Conservation (phyloP, 371 early-diverging fungal species). For the Zopfochytrium polystomum region DNA sequence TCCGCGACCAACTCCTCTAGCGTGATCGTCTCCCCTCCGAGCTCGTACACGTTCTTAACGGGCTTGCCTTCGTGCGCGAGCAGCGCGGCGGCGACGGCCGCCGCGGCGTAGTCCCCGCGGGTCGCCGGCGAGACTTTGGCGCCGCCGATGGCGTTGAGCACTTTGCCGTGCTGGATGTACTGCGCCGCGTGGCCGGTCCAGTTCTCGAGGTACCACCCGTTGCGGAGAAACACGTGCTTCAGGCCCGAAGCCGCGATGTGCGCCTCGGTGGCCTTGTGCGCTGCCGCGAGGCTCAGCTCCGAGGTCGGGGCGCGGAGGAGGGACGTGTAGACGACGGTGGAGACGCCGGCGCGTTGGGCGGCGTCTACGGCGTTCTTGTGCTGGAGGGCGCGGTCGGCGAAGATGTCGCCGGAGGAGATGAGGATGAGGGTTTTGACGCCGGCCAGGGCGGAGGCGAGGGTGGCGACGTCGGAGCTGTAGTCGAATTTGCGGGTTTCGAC, state of each 20-base stretch:
- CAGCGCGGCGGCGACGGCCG: constrained; percentile 4
- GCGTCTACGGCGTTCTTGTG: constrained; percentile 14
- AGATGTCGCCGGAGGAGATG: constrained; percentile 11
- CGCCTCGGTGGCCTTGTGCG: constrained; percentile 13
- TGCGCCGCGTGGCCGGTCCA: not conserved
- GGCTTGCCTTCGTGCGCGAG: not conserved
- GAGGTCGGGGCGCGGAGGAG: constrained; percentile 7
- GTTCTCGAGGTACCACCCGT: too few species aligned
- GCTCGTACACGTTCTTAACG: too few species aligned
- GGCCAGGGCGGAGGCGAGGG: constrained; percentile 5
- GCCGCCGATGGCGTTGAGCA: constrained; percentile 4
- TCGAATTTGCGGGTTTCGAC: constrained; percentile 8
- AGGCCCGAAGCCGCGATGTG: constrained; percentile 2
- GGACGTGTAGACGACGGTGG: constrained; percentile 2
- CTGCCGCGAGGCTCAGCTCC: not conserved
- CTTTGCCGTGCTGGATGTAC: constrained; percentile 3
- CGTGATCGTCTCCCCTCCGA: too few species aligned
- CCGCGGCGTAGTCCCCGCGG: constrained; percentile 8
- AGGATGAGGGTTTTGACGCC: constrained; percentile 9
- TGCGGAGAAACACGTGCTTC: too few species aligned
- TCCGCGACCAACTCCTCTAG: too few species aligned
- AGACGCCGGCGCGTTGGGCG: constrained; percentile 8
- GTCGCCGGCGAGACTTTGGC: constrained; percentile 15
- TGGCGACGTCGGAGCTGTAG: constrained; percentile 6
- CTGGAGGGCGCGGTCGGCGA: too few species aligned